Evolutionary conservation across 2,329 filamentous ascomycete genomes (phyloP), one percentile per base, ranked within the genome.

Genomic region (Penicillium oxalicum): DNA sequence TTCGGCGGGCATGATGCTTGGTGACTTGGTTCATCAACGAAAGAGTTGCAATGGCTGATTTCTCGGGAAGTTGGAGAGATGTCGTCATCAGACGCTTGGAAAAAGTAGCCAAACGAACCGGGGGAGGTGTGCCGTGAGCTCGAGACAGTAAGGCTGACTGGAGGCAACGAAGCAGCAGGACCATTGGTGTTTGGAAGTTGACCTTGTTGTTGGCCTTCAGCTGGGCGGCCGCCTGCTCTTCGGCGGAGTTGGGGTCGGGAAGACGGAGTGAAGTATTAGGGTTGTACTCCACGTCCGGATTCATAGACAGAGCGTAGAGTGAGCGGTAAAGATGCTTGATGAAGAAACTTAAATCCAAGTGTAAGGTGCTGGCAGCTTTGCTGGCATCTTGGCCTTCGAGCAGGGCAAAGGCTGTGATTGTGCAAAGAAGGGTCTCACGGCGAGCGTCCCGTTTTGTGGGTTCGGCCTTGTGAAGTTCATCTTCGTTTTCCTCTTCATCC

Each of bases 321-420:
- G 87, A 87, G 59, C 84, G 85, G 77, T 95, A 98, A 50, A 98
- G 87, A 69, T 96, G 88, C 11, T 87, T 88, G 61, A 89, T 91
- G 78, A 98, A 98, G 77, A 91, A 96, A 61, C 86, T 89, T 34
- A 98, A 81, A 67, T 98, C 94, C 42, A 98, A 83, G 62, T 91
- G 87, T 4, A 97, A 79, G 39, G 84, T 78, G 38, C 84, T 80
- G 49, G 89, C 86, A 42, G 89, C 87, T 71, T 90, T 91, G 71
- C 87, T 85, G 12, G 84, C 89, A 62, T 96, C 91, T 73, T 98
- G 93, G 42, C 93, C 91, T 55, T 93, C 88, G 35, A 98, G 83
- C 5, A 98, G 83, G n/a, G 91, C 90, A 64, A 95, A 97, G 26
- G 94, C 93, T 0, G 93, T 98, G 61, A 94, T 90, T 49, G 91